Evolutionary conservation across 345 rosid genomes (phyloP).

Genomic region (Draba incana): DNA sequence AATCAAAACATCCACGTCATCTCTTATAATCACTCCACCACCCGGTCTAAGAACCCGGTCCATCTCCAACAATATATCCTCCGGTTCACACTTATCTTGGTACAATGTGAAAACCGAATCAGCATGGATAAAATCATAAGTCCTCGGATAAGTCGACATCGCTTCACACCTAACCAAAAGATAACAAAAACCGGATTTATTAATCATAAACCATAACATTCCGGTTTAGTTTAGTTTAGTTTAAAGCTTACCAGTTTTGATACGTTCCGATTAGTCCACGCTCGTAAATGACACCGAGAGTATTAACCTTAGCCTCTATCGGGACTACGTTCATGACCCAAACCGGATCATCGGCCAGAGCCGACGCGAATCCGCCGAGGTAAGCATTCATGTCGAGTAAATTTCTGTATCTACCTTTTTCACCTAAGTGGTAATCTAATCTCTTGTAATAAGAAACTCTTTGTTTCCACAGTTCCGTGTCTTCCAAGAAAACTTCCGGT

Average conservation of each 20-base stretch:
- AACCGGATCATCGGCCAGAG: conserved; percentile 69
- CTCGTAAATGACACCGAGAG: conserved; percentile 82
- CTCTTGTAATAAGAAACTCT: conserved; percentile 74
- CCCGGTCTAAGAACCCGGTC: conserved; percentile 87
- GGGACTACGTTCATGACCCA: conserved; percentile 91
- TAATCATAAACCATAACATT: background rate
- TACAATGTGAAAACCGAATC: conserved; percentile 76
- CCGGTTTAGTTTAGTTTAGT: conserved; percentile 1
- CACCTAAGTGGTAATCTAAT: conserved; percentile 64
- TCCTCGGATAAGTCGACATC: conserved; percentile 97
- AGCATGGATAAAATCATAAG: conserved; percentile 88
- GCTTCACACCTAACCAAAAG: conserved; percentile 54
- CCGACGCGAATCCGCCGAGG: conserved; percentile 89
- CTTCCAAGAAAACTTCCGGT: conserved; percentile 50
- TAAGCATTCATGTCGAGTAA: conserved; percentile 83
- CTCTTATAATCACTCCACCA: conserved; percentile 80
- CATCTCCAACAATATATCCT: conserved; percentile 77
- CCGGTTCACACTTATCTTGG: conserved; percentile 72
- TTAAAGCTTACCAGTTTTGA: conserved; percentile 70
- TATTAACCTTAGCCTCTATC: conserved; percentile 58
- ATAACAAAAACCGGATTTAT: background rate
- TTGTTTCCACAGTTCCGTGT: conserved; percentile 69
- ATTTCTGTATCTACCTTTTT: conserved; percentile 80
- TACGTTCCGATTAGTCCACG: conserved; percentile 93
- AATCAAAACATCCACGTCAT: conserved; percentile 76